These are phyloP conservation scores for Solanum sitiens DNA, from an alignment of 257 asterid species.

Conservation along the genomic window DNA sequence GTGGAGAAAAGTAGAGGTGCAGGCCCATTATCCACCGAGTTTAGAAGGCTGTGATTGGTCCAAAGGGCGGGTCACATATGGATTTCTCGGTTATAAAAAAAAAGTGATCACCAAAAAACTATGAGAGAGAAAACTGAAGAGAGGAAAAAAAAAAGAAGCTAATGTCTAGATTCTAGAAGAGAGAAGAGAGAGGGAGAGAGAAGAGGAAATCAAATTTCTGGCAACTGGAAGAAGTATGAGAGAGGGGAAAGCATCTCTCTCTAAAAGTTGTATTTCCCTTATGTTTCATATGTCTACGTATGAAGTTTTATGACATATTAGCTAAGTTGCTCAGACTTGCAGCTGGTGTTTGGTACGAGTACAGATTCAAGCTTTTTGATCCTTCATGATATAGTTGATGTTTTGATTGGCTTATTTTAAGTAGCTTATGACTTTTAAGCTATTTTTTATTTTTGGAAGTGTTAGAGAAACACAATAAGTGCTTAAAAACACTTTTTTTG, in stretches of 20 bases:
- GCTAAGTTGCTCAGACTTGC: neutral
- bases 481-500: neutral
- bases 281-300: neutral
- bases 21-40: too few species aligned
- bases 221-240: neutral
- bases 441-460: neutral
- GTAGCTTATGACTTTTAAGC: neutral
- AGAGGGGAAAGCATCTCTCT: neutral
- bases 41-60: too few species aligned
- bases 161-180: neutral
- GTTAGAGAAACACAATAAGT: neutral
- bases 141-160: neutral
- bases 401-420: neutral
- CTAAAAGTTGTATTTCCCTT: neutral
- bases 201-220: neutral
- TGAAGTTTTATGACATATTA: neutral
- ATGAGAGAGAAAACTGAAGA: neutral
- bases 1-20: too few species aligned
- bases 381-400: neutral
- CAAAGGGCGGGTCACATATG: too few species aligned
- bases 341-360: neutral
- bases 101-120: neutral
- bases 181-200: neutral
- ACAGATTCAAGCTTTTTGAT: neutral
- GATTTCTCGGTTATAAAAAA: too few species aligned